phyloP scores from a whole-genome alignment of 805 yeast species.

The Blastobotrys peoriensis region DNA sequence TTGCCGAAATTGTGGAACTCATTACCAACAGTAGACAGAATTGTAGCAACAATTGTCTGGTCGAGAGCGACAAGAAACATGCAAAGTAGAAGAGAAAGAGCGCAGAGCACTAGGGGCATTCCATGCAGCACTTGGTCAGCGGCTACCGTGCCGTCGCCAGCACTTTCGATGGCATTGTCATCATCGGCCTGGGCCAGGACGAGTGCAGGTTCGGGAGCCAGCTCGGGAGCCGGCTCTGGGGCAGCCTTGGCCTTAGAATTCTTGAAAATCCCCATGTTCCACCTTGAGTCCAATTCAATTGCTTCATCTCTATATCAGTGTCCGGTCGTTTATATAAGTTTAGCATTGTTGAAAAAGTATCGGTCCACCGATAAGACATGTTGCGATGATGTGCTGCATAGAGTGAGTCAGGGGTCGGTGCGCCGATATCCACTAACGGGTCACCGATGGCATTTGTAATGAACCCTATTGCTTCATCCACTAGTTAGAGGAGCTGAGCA shows the following conservation, averaged over 20 bases:
- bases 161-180: constrained; percentile 9
- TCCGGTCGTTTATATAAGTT: too few species aligned
- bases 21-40: constrained; percentile 34
- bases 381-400: too few species aligned
- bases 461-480: too few species aligned
- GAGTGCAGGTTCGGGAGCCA: constrained; percentile 4
- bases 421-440: too few species aligned
- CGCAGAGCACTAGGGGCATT: constrained; percentile 14
- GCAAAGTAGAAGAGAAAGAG: constrained; percentile 16
- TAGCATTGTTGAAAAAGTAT: neutral
- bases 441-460: too few species aligned
- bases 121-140: constrained; percentile 21
- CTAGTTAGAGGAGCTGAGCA: too few species aligned
- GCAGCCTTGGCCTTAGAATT: neutral
- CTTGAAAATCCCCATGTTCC: too few species aligned
- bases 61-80: constrained; percentile 36
- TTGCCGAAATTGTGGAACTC: constrained; percentile 44
- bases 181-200: constrained; percentile 1
- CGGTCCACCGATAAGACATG: too few species aligned
- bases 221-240: constrained; percentile 3
- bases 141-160: constrained; percentile 23
- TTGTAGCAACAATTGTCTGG: constrained; percentile 49
- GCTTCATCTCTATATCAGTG: too few species aligned
- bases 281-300: too few species aligned
- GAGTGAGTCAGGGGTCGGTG: too few species aligned